Percentiles rank a stretch among this genome's conserved stretches.
Evolutionary conservation across 1,284 basidiomycete species (phyloP).

Genomic region (Cutaneotrichosporon sp.): DNA sequence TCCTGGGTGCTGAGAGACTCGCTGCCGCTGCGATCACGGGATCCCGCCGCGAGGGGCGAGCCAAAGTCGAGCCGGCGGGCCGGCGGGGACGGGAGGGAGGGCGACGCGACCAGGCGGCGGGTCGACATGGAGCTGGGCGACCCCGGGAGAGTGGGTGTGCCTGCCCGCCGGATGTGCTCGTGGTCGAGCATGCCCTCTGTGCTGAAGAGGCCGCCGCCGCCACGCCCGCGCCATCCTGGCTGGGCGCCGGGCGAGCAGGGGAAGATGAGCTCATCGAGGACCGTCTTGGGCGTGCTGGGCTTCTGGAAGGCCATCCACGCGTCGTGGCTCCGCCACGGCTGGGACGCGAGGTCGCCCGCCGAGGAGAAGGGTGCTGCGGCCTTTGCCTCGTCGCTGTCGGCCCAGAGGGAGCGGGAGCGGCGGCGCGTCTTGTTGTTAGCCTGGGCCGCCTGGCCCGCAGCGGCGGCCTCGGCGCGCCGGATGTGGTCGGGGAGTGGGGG

Average conservation of each 20-base stretch:
- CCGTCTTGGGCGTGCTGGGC: not conserved
- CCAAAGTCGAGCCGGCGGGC: constrained; percentile 8
- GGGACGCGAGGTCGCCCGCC: constrained; percentile 16
- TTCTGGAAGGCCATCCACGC: constrained; percentile 38
- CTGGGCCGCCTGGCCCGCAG: not conserved
- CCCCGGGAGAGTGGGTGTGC: not conserved
- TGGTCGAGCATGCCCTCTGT: constrained; percentile 12
- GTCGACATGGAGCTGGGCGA: not conserved
- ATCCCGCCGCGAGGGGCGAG: not conserved
- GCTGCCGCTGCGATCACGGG: not conserved
- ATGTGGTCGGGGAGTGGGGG: constrained; percentile 26
- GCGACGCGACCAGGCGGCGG: not conserved
- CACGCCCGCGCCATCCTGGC: constrained; percentile 25
- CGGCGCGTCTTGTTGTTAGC: constrained; percentile 6
- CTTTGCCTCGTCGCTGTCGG: constrained; percentile 13
- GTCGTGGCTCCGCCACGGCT: constrained; percentile 43
- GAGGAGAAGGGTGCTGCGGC: not conserved
- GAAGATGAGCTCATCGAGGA: constrained; percentile 16
- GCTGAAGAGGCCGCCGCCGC: constrained; percentile 23
- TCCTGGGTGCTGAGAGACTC: not conserved
- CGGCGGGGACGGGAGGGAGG: not conserved
- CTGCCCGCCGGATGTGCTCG: constrained; percentile 9
- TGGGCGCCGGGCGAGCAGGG: constrained; percentile 15
- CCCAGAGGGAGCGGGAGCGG: constrained; percentile 16
- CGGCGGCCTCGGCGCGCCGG: constrained; percentile 11